phyloP scores from a whole-genome alignment of 345 rosid species.

The Gossypium arboreum region DNA sequence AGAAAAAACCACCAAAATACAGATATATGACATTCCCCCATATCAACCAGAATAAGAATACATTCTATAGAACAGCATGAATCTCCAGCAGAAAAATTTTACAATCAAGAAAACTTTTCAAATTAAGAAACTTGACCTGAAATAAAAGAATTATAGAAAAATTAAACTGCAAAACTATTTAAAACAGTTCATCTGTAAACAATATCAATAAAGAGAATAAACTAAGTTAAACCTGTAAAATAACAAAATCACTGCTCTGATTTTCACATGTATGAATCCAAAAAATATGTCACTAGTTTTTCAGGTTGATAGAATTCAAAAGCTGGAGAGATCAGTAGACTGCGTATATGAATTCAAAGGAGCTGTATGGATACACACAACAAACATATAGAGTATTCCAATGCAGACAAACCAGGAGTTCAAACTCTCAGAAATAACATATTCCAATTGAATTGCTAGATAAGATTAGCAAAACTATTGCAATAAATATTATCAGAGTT shows the following conservation, averaged over 20 bases:
- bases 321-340: neutral
- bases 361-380: neutral
- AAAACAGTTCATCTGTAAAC: neutral
- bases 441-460: neutral
- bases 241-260: slow-evolving; percentile 2
- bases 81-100: neutral
- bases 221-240: neutral
- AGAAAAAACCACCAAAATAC: neutral
- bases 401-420: neutral
- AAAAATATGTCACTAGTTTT: neutral
- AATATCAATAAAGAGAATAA: neutral
- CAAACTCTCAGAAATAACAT: neutral
- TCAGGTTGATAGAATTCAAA: slow-evolving; percentile 1
- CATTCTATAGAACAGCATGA: neutral
- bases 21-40: neutral
- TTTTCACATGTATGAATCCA: neutral
- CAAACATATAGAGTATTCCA: neutral
- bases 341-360: neutral
- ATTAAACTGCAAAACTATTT: neutral
- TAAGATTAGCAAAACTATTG: neutral
- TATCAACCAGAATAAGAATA: neutral
- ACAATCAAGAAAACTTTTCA: neutral
- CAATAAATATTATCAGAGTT: neutral
- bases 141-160: neutral
- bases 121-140: neutral